Base-by-base conservation (phyloP, 108 stramenopile species). In the Epithemia pelagica region DNA sequence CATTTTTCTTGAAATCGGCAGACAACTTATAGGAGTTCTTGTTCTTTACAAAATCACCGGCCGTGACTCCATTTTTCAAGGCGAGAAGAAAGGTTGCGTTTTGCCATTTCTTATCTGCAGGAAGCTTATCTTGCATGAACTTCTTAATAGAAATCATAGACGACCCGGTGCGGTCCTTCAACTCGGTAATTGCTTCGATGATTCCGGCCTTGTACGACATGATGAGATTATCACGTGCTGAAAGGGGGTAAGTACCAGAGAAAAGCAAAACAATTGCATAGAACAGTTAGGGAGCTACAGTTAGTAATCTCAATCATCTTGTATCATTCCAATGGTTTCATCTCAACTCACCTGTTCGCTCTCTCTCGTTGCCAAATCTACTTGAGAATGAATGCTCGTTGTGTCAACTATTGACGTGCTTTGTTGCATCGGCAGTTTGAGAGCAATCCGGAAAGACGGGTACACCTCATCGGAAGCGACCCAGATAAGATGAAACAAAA, bases 181-280 rank as follows among this genome's bases (percentile, higher is more conserved):
- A 69, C 33, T 69, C 79, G 33, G 64, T 66, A 62, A 80, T 74
- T 63, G 79, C 79, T 23, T 28, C 64, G 55, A 77, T 32, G 53
- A 80, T 82, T 59, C 76, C 84, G 72, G 74, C 80, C 58, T 85
- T 85, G 80, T 85, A 85, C 52, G 83, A 76, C 84, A 85, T 85
- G 65, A 30, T 66, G 53, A 24, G 77, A 37, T 74, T 37, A 54
- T 54, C 15, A 15, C 18, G 20, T 52, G 15, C 52, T 52, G 18
- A 20, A 20, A 15, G 15, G 20, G 15, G 52, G n/a, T n/a, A 52
- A 52, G 15, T 52, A 20, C 18, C 52, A 52, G 52, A 52, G 15
- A 52, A 52, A 19, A 52, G 52, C 15, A 52, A 52, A 20, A 52
- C 52, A 20, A 52, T 52, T 20, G 52, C 20, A 19, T 19, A 20